Base-by-base conservation (phyloP, 371 early-diverging fungal species). In the Mucor ambiguus region DNA sequence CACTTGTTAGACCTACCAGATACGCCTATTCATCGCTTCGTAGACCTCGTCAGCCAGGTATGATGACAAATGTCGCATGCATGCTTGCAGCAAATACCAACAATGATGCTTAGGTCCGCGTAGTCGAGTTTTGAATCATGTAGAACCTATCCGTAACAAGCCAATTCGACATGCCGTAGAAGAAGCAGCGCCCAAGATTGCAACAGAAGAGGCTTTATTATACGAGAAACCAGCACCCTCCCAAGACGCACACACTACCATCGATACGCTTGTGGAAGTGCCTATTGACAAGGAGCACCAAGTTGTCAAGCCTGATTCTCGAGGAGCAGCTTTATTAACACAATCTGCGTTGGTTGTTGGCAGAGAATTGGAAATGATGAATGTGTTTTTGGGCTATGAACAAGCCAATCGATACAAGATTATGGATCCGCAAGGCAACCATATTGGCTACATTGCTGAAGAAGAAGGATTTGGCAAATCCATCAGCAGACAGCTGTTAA, bases 331-430 rank as follows among this genome's bases (percentile, higher is more conserved):
- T 18, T 49, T 86, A 24, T 70, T 89, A 4, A 67, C 84, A 0
- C 87, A 88, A 41, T 77, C 89, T 20, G 89, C 89, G 3, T 61
- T 95, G 24, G 81, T 91, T 9, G 87, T 95, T 49, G 87, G 87
- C 4, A 75, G 94, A 22, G 92, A 95, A 73, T 60, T 94, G 18
- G 95, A 94, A 74, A 91, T 93, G 92, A 74, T 94, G 82, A 95
- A 94, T 71, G 83, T 92, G 2, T 84, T 92, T 44, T 67, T 85
- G 76, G 92, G 93, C 14, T 94, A 86, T 67, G 95, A 96, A 72
- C 94, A 96, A 75, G 95, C 93, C 28, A 96, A 96, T 83, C 83
- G 86, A 63, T 95, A 96, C 66, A 85, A 90, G 6, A 89, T 96
- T 44, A 85, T 89, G 68, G 90, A 92, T 70, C 83, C 89, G 0